Evolutionary conservation across 208 protist species (phyloP).

Genomic region (Acanthamoeba triangularis): DNA sequence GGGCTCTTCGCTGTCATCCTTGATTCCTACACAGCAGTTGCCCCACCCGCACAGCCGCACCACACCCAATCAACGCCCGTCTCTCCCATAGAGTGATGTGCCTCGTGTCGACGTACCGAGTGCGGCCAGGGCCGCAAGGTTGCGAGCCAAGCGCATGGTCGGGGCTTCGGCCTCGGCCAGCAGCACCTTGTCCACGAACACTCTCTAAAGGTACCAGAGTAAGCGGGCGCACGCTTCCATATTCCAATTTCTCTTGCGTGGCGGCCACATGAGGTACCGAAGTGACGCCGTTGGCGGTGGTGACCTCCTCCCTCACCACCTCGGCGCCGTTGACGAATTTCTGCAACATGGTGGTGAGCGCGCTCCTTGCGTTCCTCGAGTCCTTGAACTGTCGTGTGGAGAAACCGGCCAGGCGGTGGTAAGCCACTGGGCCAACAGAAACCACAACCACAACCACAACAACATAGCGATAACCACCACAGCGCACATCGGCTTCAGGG

Average conservation of each 20-base stretch:
- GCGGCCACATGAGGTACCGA: background rate
- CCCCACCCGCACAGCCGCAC: background rate
- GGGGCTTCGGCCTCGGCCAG: slow-evolving; percentile 12
- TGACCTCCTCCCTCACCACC: background rate
- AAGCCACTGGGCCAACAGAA: too few relatives aligned
- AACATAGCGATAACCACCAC: background rate
- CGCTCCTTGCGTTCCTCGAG: slow-evolving; percentile 1
- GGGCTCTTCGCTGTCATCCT: background rate
- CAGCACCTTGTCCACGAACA: background rate
- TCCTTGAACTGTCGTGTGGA: background rate
- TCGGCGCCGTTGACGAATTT: background rate
- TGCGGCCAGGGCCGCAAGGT: background rate
- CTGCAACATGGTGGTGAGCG: background rate
- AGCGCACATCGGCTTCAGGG: background rate
- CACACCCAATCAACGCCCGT: too few relatives aligned
- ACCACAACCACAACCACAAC: background rate
- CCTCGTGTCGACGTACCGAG: background rate
- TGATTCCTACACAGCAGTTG: background rate
- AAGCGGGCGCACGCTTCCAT: too few relatives aligned
- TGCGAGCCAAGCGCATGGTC: background rate
- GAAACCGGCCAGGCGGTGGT: too few relatives aligned
- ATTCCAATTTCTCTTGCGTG: too few relatives aligned
- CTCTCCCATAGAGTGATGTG: background rate
- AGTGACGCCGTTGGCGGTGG: background rate
- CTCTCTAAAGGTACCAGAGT: background rate